Base-by-base conservation (phyloP, 176 grass and related monocot genomes). In the Canna indica region DNA sequence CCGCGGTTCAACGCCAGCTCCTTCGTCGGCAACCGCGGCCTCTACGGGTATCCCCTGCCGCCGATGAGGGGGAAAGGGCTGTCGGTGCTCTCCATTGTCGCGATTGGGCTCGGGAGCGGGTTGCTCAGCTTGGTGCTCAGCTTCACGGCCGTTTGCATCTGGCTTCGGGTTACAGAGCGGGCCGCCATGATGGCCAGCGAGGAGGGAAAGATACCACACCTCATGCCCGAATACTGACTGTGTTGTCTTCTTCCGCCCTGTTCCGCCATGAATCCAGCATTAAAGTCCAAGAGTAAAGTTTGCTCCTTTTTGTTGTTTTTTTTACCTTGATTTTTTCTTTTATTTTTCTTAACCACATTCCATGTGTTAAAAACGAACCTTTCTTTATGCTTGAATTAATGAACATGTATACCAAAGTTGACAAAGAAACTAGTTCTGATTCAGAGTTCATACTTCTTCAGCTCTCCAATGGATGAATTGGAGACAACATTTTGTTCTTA, bases 131-230 rank as follows among this genome's bases (percentile, higher is more conserved):
- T 66, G 34, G 35, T 41, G 34, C 63, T 66, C 63, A 66, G 63
- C 22, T 66, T 66, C 18, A 66, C 34, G 18, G 63, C 63, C 18
- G 63, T 66, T 39, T 66, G 63, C 63, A 41, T 66, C 63, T 66
- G 63, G 63, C 63, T 66, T 39, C 63, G 35, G 35, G 22, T 66
- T 20, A 66, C 63, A 22, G 63, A 66, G 63, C 33, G 12, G 63
- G 63, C 63, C 34, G 63, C 35, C 34, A 38, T 66, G 63, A 24
- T 39, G 63, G 35, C 17, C 9, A 20, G 8, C 63, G 63, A 66
- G 7, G 63, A 66, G 63, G 22, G 63, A 36, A 66, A 66, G 63
- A 13, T 66, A 33, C 41, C 63, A 33, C 34, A 66, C 36, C 63
- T 41, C 18, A 66, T 66, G 63, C 63, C 63, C 27, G 63, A 66